These are phyloP conservation scores for Xylaria sp. DNA, from an alignment of 2,329 filamentous ascomycete species.

Conservation along the genomic window DNA sequence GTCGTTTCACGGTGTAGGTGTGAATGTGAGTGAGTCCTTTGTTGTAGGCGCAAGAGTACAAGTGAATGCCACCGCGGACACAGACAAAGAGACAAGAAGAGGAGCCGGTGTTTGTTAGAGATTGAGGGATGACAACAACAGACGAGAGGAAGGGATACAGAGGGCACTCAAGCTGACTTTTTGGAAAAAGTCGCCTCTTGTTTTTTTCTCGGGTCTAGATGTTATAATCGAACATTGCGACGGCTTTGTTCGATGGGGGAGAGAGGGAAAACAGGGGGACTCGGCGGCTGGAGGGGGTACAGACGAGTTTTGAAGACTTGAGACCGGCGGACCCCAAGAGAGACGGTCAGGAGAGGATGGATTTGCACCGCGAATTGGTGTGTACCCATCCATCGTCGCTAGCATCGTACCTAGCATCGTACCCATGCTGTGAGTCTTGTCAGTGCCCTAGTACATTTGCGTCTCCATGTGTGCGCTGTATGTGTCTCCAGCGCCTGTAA, in stretches of 20 bases:
- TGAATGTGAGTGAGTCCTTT: slow-evolving; percentile 21
- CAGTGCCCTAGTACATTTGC: no score
- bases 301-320: slow-evolving; percentile 44
- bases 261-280: slow-evolving; percentile 46
- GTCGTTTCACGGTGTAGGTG: slow-evolving; percentile 26
- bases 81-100: slow-evolving; percentile 23
- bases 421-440: slow-evolving; percentile 12
- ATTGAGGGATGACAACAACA: slow-evolving; percentile 22
- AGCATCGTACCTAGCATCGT: no score
- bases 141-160: slow-evolving; percentile 18
- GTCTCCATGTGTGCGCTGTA: slow-evolving; percentile 24
- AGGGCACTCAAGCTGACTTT: slow-evolving; percentile 58
- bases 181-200: slow-evolving; percentile 53
- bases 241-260: slow-evolving; percentile 54
- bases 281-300: slow-evolving; percentile 41
- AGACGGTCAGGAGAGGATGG: slow-evolving; percentile 30
- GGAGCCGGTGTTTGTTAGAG: slow-evolving; percentile 26
- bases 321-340: slow-evolving; percentile 30
- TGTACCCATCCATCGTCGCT: slow-evolving; percentile 21
- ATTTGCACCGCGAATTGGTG: slow-evolving; percentile 23
- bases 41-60: slow-evolving; percentile 52
- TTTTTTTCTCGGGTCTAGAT: slow-evolving; percentile 52
- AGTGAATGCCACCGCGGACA: slow-evolving; percentile 57
- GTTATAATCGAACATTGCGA: slow-evolving; percentile 60
- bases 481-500: slow-evolving; percentile 25